Evolutionary conservation across 2,329 filamentous ascomycete species (phyloP), one percentile per base, ranked within the genome.

Genomic region (Alternaria panax): DNA sequence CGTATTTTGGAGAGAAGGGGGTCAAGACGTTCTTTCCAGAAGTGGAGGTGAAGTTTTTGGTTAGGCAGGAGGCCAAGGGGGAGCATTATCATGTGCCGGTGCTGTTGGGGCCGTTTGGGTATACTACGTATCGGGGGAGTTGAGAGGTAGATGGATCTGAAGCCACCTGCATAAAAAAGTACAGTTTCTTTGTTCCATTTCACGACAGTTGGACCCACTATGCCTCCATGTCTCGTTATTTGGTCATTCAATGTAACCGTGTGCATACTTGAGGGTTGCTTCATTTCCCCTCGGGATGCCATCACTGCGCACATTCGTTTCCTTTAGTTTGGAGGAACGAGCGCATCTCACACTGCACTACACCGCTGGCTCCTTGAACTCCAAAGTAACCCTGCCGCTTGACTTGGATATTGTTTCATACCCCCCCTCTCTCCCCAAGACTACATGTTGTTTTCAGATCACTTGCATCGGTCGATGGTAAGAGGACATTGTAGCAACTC

Each of bases 41-140:
- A 72, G 85, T 87, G 2, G 83, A 85, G 72, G 76, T 88, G 53
- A 80, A 79, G 55, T 87, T 88, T 72, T 67, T 79, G 63, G 81
- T 84, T 2, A 80, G 82, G 64, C 77, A 77, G 59, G 79, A 61
- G 51, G 67, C 64, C 83, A 75, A 74, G 60, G 73, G 76, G 22
- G 87, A 91, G 82, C 87, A 90, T 73, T 94, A 91, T 73, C 92
- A 95, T 80, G 90, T 95, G 3, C 92, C 92, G 43, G 78, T 95
- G 73, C 74, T 95, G 76, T 76, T 94, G 79, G 88, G 89, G 64
- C 91, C 91, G 28, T 93, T 89, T 80, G 90, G 89, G 75, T 95
- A 92, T 80, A 91, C 90, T 40, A 94, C 91, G 9, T 95, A 95
- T 79, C 82, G 92, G 47, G 92, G 92, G 42, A 72, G 67, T 55